Evolutionary conservation across 257 asterid species (phyloP).

Genomic region (Echites panduratus): DNA sequence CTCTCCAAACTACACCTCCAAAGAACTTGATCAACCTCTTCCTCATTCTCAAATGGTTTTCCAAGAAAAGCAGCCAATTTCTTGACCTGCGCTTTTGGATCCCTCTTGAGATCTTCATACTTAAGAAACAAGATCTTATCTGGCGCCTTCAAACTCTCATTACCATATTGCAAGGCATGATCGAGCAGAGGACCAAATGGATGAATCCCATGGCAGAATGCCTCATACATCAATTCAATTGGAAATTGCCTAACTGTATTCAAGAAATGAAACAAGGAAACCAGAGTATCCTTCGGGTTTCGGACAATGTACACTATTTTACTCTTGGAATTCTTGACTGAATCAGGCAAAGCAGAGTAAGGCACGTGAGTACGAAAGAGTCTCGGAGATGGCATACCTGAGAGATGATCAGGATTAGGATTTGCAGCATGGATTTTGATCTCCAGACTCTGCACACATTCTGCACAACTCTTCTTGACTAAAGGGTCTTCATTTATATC

Average conservation of each 20-base stretch:
- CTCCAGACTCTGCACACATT: conserved; percentile 10
- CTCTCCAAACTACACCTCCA: conserved; percentile 43
- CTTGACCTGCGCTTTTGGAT: conserved; percentile 28
- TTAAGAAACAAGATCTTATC: conserved; percentile 34
- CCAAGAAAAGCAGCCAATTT: conserved; percentile 37
- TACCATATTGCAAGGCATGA: no score
- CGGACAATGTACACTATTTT: conserved; percentile 6
- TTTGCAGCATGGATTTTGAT: neutral
- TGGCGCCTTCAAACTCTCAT: conserved; percentile 27
- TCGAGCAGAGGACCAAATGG: no score
- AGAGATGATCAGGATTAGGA: conserved; percentile 11
- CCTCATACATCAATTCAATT: conserved; percentile 19
- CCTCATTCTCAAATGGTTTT: conserved; percentile 22
- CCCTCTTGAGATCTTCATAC: conserved; percentile 34
- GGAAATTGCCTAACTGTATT: conserved; percentile 17
- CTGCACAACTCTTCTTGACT: neutral
- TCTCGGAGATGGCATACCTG: conserved; percentile 7
- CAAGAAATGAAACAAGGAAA: conserved; percentile 1
- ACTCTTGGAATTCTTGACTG: conserved; percentile 4
- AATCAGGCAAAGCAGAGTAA: neutral
- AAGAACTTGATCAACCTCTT: conserved; percentile 26
- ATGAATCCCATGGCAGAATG: no score
- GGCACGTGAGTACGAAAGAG: conserved; percentile 5
- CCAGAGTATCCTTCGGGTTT: conserved; percentile 2
- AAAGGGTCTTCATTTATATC: conserved; percentile 10